Evolutionary conservation across 192 early-diverging fungal species (phyloP), one percentile per base, ranked within the genome.

Genomic region (Rhizoclosmatium sp.): DNA sequence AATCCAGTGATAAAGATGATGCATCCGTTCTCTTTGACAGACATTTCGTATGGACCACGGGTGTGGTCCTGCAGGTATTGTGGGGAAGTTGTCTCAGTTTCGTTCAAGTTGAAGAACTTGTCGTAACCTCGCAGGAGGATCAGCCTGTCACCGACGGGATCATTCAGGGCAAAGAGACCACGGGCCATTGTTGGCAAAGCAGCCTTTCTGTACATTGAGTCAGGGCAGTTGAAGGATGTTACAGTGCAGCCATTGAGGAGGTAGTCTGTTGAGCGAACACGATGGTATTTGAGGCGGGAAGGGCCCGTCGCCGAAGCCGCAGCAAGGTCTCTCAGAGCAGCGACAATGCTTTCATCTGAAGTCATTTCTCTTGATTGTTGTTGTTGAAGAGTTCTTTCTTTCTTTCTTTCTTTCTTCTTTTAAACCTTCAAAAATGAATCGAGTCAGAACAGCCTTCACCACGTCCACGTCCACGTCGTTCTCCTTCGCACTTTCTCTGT

Each of bases 1-100:
- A 91, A 59, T 0, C 89, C 92, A 2, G 93, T 80, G 54, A 94
- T 92, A 45, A 96, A 93, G 69, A 97, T 96, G 74, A 99, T 93
- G 80, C 96, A 99, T 10, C 97, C 97, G 80, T 99, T 97, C 81
- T 99, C 97, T 85, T 99, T 99, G 40, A 95, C 86, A 0, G 95
- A 7, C 96, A 97, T 84, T 82, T 99, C 93, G 78, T 95, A 99
- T 1, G 97, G 97, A 0, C 94, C 94, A 9, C 69, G 51, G 0
- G 96, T 96, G 42, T 94, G 59, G 1, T 56, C 68, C 45, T 83
- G 78, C 42, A 98, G 81, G 69, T 83, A 85, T 2, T 79, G 71
- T 87, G 91, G 92, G 75, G 49, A 4, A 84, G 86, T 78, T 66
- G 9, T 42, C 40, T 14, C 65, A 59, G 79, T 65, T 54, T 85